Evolutionary conservation across 179 eudicot species (phyloP).

Genomic region (Heliamphora pulchella): DNA sequence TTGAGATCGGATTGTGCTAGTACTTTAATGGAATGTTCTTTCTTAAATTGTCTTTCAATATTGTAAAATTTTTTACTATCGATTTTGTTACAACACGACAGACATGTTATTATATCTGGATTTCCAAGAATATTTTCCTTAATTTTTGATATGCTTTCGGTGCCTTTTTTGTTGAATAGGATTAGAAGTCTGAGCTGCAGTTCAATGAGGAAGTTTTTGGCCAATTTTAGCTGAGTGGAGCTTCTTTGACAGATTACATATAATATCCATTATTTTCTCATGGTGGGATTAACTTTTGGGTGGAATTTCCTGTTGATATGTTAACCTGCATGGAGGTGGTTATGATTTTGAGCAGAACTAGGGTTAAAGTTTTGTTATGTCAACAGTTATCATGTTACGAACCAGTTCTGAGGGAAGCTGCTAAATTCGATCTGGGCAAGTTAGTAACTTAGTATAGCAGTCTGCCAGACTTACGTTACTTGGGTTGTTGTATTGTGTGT

Average conservation of each 20-base stretch:
- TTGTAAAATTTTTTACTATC: too few species aligned
- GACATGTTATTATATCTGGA: neutral
- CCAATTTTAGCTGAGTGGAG: neutral
- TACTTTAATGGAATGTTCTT: too few species aligned
- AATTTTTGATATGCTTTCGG: neutral
- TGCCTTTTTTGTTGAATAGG: neutral
- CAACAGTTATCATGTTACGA: conserved; percentile 6
- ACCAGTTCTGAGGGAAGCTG: conserved; percentile 5
- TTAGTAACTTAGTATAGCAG: neutral
- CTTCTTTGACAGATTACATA: neutral
- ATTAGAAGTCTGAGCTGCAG: conserved; percentile 7
- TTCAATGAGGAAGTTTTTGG: conserved; percentile 9
- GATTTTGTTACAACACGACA: too few species aligned
- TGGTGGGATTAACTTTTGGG: neutral
- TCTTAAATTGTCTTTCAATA: too few species aligned
- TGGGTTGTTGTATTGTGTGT: neutral
- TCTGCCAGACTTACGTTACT: neutral
- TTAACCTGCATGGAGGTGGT: conserved; percentile 17
- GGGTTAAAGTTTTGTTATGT: conserved; percentile 18
- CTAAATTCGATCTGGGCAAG: neutral
- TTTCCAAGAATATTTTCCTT: neutral
- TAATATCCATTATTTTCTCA: neutral
- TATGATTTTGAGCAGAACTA: conserved; percentile 13
- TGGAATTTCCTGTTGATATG: neutral
- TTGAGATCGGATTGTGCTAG: too few species aligned